Evolutionary conservation across 805 yeast genomes (phyloP), one percentile per base, ranked within the genome.

Genomic region (Hanseniaspora taiwanica): DNA sequence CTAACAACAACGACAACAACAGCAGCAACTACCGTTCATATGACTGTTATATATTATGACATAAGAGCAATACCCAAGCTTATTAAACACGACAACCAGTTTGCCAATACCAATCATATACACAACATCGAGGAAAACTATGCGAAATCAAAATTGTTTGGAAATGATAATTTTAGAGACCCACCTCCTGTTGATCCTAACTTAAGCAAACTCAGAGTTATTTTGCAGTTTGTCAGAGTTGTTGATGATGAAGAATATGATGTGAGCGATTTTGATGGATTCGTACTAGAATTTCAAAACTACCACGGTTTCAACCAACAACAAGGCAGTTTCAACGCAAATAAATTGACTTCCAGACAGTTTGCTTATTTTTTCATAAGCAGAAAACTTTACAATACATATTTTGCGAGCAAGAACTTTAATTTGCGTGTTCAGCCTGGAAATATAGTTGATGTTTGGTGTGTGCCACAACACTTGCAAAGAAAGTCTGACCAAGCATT

Each of bases 191-290:
- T n/a, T 17, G 32, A 25, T 19, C 35, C 19, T 16, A 21, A 35
- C 16, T 17, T 16, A 16, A 18, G 6, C 24, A 18, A 27, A 16
- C 12, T 27, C 21, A 4, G 21, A 18, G 29, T 18, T 4, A 20
- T 35, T 23, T 29, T 27, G 21, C 29, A 32, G 27, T n/a, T 33
- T 14, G 21, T 24, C 38, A 19, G 16, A 8, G 32, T 20, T 18
- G 21, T 18, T 5, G 38, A 27, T 18, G 19, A 23, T 17, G 18
- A 14, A 7, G 20, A 7, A 20, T 24, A 39, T 13, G 33, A 35
- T 14, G n/a, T 13, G n/a, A 19, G 24, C 24, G 19, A 27, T 16
- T 20, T 20, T 21, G 12, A 36, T 36, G 38, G 51, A 55, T 53
- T 29, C 9, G 5, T 29, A 3, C 18, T 29, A 3, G 33, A 29